Conservation (phyloP, 257 asterid genomes). For the Anisodus tanguticus region DNA sequence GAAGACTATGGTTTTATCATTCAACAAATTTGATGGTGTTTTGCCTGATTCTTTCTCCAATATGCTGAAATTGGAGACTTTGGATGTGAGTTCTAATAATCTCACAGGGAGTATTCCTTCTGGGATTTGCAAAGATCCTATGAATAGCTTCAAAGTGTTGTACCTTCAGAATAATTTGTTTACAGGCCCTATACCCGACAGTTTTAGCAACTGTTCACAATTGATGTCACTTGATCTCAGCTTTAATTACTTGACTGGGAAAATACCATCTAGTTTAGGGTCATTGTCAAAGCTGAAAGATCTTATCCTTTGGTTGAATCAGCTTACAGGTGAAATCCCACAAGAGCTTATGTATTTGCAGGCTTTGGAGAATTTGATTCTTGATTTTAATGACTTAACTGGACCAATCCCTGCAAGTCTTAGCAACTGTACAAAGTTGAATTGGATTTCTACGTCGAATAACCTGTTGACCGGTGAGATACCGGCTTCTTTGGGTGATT, state of each 20-base stretch:
- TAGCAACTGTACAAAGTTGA: constrained; percentile 79
- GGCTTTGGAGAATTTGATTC: constrained; percentile 82
- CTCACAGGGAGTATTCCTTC: constrained; percentile 68
- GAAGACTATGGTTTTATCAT: constrained; percentile 64
- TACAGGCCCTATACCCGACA: constrained; percentile 66
- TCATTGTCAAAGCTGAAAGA: constrained; percentile 61
- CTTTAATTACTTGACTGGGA: constrained; percentile 68
- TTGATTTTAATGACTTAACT: constrained; percentile 77
- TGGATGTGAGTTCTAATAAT: constrained; percentile 88
- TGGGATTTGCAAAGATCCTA: constrained; percentile 65
- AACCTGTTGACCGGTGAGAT: constrained; percentile 71
- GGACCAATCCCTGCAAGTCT: constrained; percentile 78
- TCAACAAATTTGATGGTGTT: constrained; percentile 68
- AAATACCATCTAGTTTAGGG: constrained; percentile 72
- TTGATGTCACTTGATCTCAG: constrained; percentile 92
- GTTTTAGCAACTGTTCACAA: constrained; percentile 70
- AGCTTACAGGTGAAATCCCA: constrained; percentile 82
- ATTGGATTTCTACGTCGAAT: constrained; percentile 90
- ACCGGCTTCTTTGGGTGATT: constrained; percentile 70
- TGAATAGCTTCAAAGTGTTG: constrained; percentile 63
- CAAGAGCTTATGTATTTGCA: constrained; percentile 63
- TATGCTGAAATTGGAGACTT: constrained; percentile 57
- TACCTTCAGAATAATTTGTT: constrained; percentile 82
- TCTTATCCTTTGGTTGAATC: constrained; percentile 84
- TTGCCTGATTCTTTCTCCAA: constrained; percentile 73